Evolutionary conservation across 345 rosid genomes (phyloP), one percentile per base, ranked within the genome.

Genomic region (Durio zibethinus): DNA sequence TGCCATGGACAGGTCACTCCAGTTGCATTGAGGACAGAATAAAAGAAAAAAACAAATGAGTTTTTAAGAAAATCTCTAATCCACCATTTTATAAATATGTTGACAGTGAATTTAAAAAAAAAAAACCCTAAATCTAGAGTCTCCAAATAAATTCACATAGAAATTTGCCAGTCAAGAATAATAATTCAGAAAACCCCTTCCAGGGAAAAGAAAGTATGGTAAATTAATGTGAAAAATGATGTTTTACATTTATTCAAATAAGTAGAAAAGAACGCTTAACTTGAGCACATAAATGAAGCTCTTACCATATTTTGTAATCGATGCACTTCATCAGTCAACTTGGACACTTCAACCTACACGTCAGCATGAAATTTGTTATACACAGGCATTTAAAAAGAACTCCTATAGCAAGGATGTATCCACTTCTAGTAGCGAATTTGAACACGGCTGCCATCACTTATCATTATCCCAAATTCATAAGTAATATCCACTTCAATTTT

Each of bases 221-320:
- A 38, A 31, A 71, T 18, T 18, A 48, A 71, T 31, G 60, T 29
- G 42, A 71, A 70, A 31, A 50, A 71, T 29, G 27, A 33, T 50
- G 3, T 10, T 48, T 27, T 16, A 18, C 15, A 48, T 10, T 45
- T 70, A 70, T 71, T 48, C 42, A 50, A 48, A 50, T 31, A 29
- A 20, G 74, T 10, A 31, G 16, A 20, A 50, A 10, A 70, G 9
- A 50, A 31, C 3, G 27, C 29, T 52, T 72, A 33, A 31, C 18
- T 6, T 18, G 42, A 31, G 61, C 75, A 50, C 52, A 29, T 4
- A 29, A 29, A 48, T 29, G 74, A 27, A 52, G 61, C 31, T 31
- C 62, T 72, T 52, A 72, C 75, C 75, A n/a, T 52, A 72, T 72
- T 33, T 52, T 72, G 61, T 52, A 72, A 52, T 52, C n/a, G 29